These are phyloP conservation scores for Huntiella moniliformis DNA, from an alignment of 2,329 filamentous ascomycete species.

Conservation along the genomic window DNA sequence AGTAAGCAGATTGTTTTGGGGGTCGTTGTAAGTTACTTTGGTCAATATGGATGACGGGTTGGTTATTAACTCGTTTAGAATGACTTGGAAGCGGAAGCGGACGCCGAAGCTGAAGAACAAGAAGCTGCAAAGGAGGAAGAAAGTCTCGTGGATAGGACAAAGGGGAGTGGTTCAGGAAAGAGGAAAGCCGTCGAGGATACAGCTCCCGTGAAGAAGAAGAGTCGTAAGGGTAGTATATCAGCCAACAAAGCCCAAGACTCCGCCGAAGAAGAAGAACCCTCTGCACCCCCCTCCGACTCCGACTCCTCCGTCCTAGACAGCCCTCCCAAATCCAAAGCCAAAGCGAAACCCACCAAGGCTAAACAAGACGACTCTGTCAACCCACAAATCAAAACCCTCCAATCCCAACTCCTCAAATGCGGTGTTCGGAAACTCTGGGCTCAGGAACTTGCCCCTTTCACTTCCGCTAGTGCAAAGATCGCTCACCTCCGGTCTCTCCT, in stretches of 20 bases:
- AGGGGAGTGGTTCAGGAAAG: too few relatives aligned
- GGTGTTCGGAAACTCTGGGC: conserved; percentile 85
- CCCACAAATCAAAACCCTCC: conserved; percentile 71
- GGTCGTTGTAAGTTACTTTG: conserved; percentile 31
- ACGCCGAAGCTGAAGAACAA: not conserved
- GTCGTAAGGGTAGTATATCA: too few relatives aligned
- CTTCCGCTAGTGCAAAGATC: conserved; percentile 59
- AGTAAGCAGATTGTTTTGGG: conserved; percentile 40
- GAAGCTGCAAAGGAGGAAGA: conserved; percentile 5
- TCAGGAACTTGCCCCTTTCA: conserved; percentile 59
- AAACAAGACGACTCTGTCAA: conserved; percentile 28
- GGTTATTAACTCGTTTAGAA: not conserved
- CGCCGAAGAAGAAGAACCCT: conserved; percentile 8
- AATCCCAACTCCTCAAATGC: conserved; percentile 74
- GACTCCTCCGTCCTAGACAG: conserved; percentile 60
- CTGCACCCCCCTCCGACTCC: conserved; percentile 1
- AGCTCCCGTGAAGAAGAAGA: too few relatives aligned
- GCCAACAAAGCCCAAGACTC: conserved; percentile 1
- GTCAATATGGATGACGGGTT: too few relatives aligned
- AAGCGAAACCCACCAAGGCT: conserved; percentile 21
- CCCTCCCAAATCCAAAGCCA: conserved; percentile 19
- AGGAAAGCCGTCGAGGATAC: too few relatives aligned
- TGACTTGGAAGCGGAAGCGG: not conserved
- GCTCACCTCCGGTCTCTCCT: conserved; percentile 63
- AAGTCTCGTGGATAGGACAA: not conserved